Evolutionary conservation across 352 stramenopile species (phyloP), one percentile per base, ranked within the genome.

Genomic region (Globisporangium rhizosaccharum): DNA sequence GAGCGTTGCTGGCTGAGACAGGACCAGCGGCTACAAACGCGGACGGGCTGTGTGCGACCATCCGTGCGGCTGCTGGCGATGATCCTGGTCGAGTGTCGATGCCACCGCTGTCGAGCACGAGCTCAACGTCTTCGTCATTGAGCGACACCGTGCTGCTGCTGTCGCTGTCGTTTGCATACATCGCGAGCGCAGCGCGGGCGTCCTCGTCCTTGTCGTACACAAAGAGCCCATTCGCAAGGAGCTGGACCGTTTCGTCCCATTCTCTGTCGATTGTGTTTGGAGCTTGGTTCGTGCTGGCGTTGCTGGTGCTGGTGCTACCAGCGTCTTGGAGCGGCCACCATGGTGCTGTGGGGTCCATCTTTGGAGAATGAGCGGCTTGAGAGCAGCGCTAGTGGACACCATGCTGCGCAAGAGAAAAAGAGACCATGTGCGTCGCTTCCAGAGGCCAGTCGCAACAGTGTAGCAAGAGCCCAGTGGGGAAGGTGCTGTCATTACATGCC

Each of bases 171-270:
- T 15, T 17, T 12, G 41, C 12, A 3, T 23, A 18, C 44, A 25
- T 14, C 9, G 44, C 44, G 30, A 46, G 30, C 8, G 39, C 50
- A 17, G 50, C 30, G n/a, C 10, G 7, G 8, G 18, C 18, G 30
- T 30, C 17, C 23, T 6, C 33, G 44, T 51, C 20, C 23, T 51
- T 26, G 47, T 55, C 50, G 33, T 15, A 17, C 8, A 39, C 15
- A 12, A 17, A 18, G n/a, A 30, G 23, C n/a, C 23, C 37, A 36
- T 49, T 23, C 9, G 56, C 39, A 37, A 62, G 56, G 17, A 62
- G 48, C 37, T 36, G 56, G 17, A 48, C 39, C 3, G 48, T 62
- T 12, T 37, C 49, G 56, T 37, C 39, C 56, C 56, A 61, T 23
- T 51, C 20, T 26, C 28, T 30, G 23, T 56, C 56, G 37, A n/a